Evolutionary conservation across 768 basidiomycete species (phyloP), one percentile per base, ranked within the genome.

Genomic region (Collybiopsis confluens): DNA sequence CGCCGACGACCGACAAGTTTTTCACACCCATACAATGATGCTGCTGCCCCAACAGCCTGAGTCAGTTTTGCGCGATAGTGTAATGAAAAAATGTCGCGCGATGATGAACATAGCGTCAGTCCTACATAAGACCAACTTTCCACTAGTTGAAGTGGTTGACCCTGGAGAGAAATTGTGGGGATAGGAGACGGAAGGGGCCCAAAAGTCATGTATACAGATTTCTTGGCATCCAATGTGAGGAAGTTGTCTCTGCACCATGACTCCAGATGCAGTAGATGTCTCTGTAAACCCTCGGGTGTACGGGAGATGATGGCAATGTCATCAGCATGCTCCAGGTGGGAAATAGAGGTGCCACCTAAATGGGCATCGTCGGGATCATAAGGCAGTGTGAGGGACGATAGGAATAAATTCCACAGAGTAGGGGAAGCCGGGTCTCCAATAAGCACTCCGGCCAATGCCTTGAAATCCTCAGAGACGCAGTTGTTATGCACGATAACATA

Each of bases 341-440:
- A 50, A 7, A 55, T 50, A 7, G 16, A 16, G 16, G 27, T 41
- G 4, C 33, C 36, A 10, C 35, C 21, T 4, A 55, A 26, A 23
- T 9, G 6, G 13, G 45, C 20, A 26, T 55, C 54, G 40, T 55
- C 54, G 2, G 46, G 30, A 28, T 55, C 28, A 16, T 8, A 8
- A 10, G 11, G n/a, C 9, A 55, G 28, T 16, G 9, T 5, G 18
- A 55, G 30, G 33, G 49, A 27, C 16, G 49, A 15, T 21, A 55
- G 33, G 46, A 49, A 55, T 10, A 49, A 30, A 23, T 52, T 55
- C 54, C 47, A 55, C 16, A 55, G 36, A 0, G 53, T 57, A 2
- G 56, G 56, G 2, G 53, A 57, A 16, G 47, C 28, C 2, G 56
- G 56, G 18, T 58, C 56, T 1, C 56, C 54, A 52, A 58, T 58